Evolutionary conservation across 2,329 filamentous ascomycete genomes (phyloP), one percentile per base, ranked within the genome.

Genomic region (Stemphylium vesicarium): DNA sequence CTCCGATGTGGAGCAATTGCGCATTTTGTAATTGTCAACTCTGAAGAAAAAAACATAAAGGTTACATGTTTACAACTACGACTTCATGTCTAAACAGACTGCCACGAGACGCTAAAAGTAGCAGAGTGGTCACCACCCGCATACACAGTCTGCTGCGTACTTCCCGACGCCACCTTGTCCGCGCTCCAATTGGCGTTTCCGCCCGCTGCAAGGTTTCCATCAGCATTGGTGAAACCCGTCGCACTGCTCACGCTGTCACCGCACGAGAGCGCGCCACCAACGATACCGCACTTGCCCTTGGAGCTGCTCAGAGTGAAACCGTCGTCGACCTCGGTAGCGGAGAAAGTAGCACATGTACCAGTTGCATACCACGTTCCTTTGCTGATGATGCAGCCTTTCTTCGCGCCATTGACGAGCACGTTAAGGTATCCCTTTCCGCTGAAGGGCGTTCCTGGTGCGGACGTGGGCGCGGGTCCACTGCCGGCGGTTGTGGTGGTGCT

Each of bases 261-360:
- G 68, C 87, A 90, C 12, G 76, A 80, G 37, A 89, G 79, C 5
- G 75, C 75, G n/a, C 80, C 81, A 3, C 77, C 73, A 4, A 81
- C 76, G 40, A 89, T 78, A 1, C 80, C 82, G 61, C 88, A 90
- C 29, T 71, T 72, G 20, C 73, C 73, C 60, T 74, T 74, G 8
- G 67, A 71, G 13, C 61, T 67, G 4, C 56, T 56, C 15, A 81
- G 40, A 10, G 65, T 72, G 50, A 75, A 75, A 11, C 69, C 68
- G 15, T 50, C 53, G 13, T 61, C 66, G 9, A 59, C 54, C 1
- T 78, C 55, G 4, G 81, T 75, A 4, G 85, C 85, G 0, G 81
- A 85, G 70, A 85, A 88, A 0, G 84, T 88, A 0, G 88, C 88
- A 66, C 88, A 90, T 0, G 87, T 88, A 2, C 88, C 87, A 1